These are phyloP conservation scores for Conticribra weissflogii DNA, from an alignment of 108 stramenopile species.

Conservation along the genomic window DNA sequence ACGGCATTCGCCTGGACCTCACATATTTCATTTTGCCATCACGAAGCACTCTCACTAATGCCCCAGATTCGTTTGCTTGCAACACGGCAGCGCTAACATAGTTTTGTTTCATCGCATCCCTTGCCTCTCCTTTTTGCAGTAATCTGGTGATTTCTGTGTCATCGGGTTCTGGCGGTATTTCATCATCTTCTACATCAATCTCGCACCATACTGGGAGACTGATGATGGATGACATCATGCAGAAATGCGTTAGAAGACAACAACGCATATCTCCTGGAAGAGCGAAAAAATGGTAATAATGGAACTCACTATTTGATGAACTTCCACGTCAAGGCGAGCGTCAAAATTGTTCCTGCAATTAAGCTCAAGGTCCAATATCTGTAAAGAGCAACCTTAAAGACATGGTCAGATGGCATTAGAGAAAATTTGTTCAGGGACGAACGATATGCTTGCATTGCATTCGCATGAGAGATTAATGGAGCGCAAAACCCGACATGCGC, in stretches of 20 bases:
- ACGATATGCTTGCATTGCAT: slow-evolving; percentile 51
- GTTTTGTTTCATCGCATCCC: slow-evolving; percentile 42
- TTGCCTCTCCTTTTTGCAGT: slow-evolving; percentile 42
- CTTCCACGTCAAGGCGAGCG: slow-evolving; percentile 34
- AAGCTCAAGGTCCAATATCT: slow-evolving; percentile 43
- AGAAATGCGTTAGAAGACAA: too few relatives aligned
- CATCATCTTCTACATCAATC: slow-evolving; percentile 49
- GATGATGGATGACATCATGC: too few relatives aligned
- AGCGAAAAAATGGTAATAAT: background rate
- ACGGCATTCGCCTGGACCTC: slow-evolving; percentile 42
- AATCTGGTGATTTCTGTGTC: slow-evolving; percentile 41
- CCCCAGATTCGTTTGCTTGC: slow-evolving; percentile 55
- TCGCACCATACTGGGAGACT: slow-evolving; percentile 41
- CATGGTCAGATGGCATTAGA: slow-evolving; percentile 11
- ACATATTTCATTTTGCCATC: slow-evolving; percentile 52
- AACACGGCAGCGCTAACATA: slow-evolving; percentile 54
- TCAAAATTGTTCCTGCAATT: slow-evolving; percentile 36
- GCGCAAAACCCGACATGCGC: slow-evolving; percentile 52
- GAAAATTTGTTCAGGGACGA: slow-evolving; percentile 37
- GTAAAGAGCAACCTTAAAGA: slow-evolving; percentile 45
- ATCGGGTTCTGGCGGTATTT: slow-evolving; percentile 50
- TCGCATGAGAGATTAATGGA: slow-evolving; percentile 40
- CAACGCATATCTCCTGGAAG: too few relatives aligned
- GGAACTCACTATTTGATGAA: slow-evolving; percentile 16
- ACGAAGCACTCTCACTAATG: slow-evolving; percentile 43